phyloP scores from a whole-genome alignment of 352 stramenopile genomes.

The Globisporangium nagaii region DNA sequence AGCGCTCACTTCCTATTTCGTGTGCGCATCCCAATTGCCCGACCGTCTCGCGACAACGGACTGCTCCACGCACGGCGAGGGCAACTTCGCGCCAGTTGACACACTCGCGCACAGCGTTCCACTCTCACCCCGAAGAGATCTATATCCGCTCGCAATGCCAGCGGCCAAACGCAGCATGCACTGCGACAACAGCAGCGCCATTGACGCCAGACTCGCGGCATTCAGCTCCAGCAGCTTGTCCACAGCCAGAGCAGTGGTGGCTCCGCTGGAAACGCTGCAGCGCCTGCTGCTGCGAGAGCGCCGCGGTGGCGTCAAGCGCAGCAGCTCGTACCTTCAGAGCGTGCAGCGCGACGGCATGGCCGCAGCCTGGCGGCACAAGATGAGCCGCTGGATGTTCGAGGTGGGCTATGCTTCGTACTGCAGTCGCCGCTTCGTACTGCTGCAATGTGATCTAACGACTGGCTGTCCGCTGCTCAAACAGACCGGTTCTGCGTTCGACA shows the following conservation, averaged over 20 bases:
- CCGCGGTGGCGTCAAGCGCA: neutral
- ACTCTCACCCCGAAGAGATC: too few species aligned
- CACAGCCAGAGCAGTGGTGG: neutral
- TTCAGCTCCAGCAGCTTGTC: neutral
- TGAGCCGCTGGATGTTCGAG: conserved; percentile 48
- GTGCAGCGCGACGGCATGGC: conserved; percentile 40
- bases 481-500: conserved; percentile 11
- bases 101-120: neutral
- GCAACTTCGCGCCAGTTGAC: neutral
- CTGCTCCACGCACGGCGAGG: neutral
- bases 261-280: conserved; percentile 9
- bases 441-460: neutral
- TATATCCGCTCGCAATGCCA: neutral
- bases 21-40: neutral
- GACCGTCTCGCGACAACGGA: neutral
- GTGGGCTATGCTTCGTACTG: conserved; percentile 1
- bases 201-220: neutral
- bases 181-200: neutral
- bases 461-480: neutral
- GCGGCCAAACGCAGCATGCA: neutral
- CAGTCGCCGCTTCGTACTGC: neutral
- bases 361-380: conserved; percentile 34
- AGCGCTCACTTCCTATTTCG: conserved; percentile 1
- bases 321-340: conserved; percentile 17
- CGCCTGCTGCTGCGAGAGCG: conserved; percentile 4